Evolutionary conservation across 139 green algal species (phyloP).

Genomic region (Chlorella sp.): DNA sequence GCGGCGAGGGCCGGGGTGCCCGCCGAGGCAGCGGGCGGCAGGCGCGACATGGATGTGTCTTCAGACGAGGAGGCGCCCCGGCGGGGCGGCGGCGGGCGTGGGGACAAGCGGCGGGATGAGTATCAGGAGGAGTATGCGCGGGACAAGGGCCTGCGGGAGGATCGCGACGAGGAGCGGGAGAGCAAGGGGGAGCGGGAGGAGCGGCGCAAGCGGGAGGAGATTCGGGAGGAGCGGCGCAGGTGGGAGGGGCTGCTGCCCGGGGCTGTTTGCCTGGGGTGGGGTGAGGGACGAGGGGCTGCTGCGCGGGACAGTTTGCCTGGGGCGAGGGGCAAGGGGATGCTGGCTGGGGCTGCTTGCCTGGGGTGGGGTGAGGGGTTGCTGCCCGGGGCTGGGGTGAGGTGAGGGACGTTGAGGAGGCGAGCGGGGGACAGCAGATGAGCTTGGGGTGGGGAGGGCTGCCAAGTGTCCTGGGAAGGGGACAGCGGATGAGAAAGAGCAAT

Average conservation of each 20-base stretch:
- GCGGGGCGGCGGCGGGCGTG: too few relatives aligned
- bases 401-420: not conserved
- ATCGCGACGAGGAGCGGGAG: conserved; percentile 30
- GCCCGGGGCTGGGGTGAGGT: not conserved
- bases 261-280: not conserved
- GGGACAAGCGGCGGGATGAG: too few relatives aligned
- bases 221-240: conserved; percentile 78
- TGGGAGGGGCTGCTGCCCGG: not conserved
- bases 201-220: conserved; percentile 80
- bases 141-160: not conserved
- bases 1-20: conserved; percentile 19
- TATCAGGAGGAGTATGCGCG: too few relatives aligned
- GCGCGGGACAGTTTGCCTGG: too few relatives aligned
- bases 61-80: conserved; percentile 24
- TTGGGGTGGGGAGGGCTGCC: not conserved
- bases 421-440: not conserved
- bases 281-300: not conserved
- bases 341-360: too few relatives aligned
- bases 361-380: too few relatives aligned
- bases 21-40: not conserved
- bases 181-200: conserved; percentile 80
- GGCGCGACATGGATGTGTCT: conserved; percentile 8
- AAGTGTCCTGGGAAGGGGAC: too few relatives aligned
- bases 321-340: too few relatives aligned
- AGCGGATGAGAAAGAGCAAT: not conserved